Evolutionary conservation across 78 protist genomes (phyloP).

Genomic region (Acrasis kona): DNA sequence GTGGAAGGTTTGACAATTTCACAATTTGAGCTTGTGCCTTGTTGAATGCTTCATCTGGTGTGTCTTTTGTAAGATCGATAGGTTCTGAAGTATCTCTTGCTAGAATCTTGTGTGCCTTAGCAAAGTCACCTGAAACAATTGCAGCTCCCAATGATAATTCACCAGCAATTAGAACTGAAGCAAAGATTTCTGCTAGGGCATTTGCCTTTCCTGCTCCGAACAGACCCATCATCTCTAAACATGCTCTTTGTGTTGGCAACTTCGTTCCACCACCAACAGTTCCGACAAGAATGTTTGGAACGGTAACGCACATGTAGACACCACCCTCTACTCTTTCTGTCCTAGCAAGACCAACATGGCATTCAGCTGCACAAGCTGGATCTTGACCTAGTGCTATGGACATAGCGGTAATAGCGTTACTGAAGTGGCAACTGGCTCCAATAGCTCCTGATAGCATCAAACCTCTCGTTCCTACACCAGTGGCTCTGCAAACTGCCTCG

Average conservation of each 20-base stretch:
- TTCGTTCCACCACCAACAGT: slow-evolving; percentile 96
- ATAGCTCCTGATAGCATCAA: not conserved
- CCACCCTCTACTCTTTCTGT: slow-evolving; percentile 50
- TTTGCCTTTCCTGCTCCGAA: slow-evolving; percentile 35
- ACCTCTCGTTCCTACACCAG: not conserved
- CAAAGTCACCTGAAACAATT: slow-evolving; percentile 2
- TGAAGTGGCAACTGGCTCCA: slow-evolving; percentile 91
- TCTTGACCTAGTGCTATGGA: slow-evolving; percentile 94
- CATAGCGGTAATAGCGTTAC: slow-evolving; percentile 90
- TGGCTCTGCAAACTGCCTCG: not conserved
- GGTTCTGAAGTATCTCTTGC: not conserved
- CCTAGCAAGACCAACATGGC: slow-evolving; percentile 78
- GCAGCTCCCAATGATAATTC: not conserved
- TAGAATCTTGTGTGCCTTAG: not conserved
- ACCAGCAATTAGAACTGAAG: not conserved
- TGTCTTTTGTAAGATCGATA: not conserved
- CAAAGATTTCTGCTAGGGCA: not conserved
- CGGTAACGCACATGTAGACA: slow-evolving; percentile 63
- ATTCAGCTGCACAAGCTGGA: slow-evolving; percentile 90
- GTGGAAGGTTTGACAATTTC: not conserved
- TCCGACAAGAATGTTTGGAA: slow-evolving; percentile 87
- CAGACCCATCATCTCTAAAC: slow-evolving; percentile 64
- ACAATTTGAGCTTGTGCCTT: not conserved
- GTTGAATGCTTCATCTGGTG: not conserved
- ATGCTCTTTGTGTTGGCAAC: slow-evolving; percentile 69